Conservation (phyloP, 2,329 filamentous ascomycete genomes). For the Phyllosticta citrichinensis region DNA sequence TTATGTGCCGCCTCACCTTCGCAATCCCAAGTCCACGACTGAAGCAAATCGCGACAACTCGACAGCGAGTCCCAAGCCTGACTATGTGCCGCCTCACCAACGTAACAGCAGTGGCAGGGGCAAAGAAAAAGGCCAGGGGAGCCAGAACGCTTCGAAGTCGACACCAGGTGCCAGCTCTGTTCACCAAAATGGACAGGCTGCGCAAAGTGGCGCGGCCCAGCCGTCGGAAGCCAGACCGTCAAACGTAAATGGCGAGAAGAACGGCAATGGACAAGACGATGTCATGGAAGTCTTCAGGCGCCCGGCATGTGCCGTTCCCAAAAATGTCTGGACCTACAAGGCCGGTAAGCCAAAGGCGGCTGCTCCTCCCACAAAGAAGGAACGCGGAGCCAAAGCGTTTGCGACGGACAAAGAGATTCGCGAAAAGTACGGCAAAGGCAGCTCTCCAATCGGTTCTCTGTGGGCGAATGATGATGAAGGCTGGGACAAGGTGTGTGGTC, state of each 20-base stretch:
- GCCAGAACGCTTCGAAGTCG: background rate
- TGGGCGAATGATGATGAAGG: background rate
- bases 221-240: background rate
- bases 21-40: background rate
- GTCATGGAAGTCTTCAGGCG: background rate
- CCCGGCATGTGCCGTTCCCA: background rate
- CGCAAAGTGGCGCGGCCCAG: too few relatives aligned
- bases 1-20: too few relatives aligned
- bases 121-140: background rate
- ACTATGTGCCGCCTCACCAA: background rate
- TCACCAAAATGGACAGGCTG: background rate
- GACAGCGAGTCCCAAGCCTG: background rate
- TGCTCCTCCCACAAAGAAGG: background rate
- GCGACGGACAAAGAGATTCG: conserved; percentile 7
- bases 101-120: background rate
- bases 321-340: too few relatives aligned
- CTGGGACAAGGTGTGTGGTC: background rate
- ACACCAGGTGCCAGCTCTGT: background rate
- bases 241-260: background rate
- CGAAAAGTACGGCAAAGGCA: background rate
- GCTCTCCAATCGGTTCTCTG: background rate
- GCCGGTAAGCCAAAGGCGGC: background rate
- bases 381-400: background rate
- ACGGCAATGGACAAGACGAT: background rate
- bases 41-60: background rate